A percentile compares a stretch with the other conserved stretches of the same genome.
phyloP scores from a whole-genome alignment of 805 yeast species.

The Hanseniaspora thailandica region DNA sequence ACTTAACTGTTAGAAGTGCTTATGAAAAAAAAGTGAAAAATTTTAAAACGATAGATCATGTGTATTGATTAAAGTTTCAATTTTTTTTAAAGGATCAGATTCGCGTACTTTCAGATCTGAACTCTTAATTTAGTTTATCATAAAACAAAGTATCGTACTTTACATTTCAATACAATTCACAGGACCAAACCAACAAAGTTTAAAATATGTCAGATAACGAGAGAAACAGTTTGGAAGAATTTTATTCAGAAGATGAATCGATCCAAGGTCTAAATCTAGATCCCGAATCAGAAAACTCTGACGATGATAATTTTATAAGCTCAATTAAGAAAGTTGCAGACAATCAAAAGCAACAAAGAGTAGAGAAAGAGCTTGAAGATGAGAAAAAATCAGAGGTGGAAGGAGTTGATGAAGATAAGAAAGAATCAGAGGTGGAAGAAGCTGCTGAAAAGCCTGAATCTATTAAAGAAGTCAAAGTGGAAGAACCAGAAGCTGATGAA shows the following conservation, averaged over 20 bases:
- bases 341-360: not conserved
- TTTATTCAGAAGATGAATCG: not conserved
- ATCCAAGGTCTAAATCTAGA: not conserved
- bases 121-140: not conserved
- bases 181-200: not conserved
- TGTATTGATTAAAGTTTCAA: not conserved
- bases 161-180: too few relatives aligned
- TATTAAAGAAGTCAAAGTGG: not conserved
- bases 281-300: not conserved
- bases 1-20: too few relatives aligned
- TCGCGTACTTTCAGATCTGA: not conserved
- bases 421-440: not conserved
- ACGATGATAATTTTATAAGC: not conserved
- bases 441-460: not conserved
- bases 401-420: not conserved
- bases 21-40: too few relatives aligned
- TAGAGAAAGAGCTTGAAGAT: not conserved
- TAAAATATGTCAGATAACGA: not conserved
- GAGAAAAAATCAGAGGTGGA: not conserved
- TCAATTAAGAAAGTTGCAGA: not conserved
- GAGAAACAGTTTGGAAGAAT: not conserved
- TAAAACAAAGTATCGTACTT: too few relatives aligned
- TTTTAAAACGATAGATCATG: too few relatives aligned
- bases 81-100: not conserved
- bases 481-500: not conserved